phyloP scores from a whole-genome alignment of 306 rosid species.

The Alnus rubra region DNA sequence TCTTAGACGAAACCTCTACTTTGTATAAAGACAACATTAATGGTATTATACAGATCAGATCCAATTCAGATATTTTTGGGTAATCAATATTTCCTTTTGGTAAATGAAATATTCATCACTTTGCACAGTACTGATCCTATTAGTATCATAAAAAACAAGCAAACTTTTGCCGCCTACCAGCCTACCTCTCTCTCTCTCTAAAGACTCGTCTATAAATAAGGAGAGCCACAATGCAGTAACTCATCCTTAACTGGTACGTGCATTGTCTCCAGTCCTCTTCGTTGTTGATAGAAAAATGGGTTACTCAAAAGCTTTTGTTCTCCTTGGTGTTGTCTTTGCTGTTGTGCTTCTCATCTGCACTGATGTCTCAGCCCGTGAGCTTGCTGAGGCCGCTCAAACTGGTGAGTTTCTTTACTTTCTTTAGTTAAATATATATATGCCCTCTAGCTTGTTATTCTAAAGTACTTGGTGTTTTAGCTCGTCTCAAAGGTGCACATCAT shows the following conservation, averaged over 20 bases:
- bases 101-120: too few relatives aligned
- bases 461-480: too few relatives aligned
- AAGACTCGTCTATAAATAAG: neutral
- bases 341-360: slow-evolving; percentile 17
- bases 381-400: neutral
- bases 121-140: too few relatives aligned
- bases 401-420: neutral
- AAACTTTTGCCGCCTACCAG: too few relatives aligned
- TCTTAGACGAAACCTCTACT: too few relatives aligned
- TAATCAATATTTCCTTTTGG: too few relatives aligned
- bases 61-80: too few relatives aligned
- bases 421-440: neutral
- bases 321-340: slow-evolving; percentile 15
- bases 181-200: neutral
- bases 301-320: slow-evolving; percentile 13
- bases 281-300: slow-evolving; percentile 3
- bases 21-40: too few relatives aligned
- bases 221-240: neutral
- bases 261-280: neutral
- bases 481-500: too few relatives aligned
- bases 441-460: too few relatives aligned
- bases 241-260: neutral
- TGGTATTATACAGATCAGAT: too few relatives aligned
- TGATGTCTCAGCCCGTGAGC: slow-evolving; percentile 11
- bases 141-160: too few relatives aligned